Conservation (phyloP, 768 basidiomycete species). For the Pholiota microspora region DNA sequence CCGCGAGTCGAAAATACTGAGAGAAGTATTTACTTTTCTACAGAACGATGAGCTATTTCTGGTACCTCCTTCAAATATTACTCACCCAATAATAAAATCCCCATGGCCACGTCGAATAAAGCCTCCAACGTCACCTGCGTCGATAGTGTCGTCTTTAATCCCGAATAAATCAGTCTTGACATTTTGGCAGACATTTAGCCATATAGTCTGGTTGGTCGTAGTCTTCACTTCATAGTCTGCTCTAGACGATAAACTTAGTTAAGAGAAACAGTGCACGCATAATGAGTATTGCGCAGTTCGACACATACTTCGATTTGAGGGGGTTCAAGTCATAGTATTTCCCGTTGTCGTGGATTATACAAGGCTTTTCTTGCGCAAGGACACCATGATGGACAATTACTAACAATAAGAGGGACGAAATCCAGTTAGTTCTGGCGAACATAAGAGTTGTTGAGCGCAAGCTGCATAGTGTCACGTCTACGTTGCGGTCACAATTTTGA, state of each 20-base stretch:
- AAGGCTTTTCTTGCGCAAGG: constrained; percentile 51
- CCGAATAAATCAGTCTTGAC: constrained; percentile 60
- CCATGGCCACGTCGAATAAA: constrained; percentile 60
- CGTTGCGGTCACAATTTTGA: constrained; percentile 15
- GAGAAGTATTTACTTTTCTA: constrained; percentile 64
- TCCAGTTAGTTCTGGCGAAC: background rate
- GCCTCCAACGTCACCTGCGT: constrained; percentile 55
- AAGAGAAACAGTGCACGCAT: constrained; percentile 1
- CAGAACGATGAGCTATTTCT: too few relatives aligned
- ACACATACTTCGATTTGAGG: constrained; percentile 51
- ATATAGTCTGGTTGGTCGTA: constrained; percentile 41
- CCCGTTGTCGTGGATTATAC: constrained; percentile 53
- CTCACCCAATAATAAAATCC: constrained; percentile 74
- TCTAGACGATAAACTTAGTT: constrained; percentile 34
- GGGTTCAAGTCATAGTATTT: constrained; percentile 68
- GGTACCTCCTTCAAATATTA: constrained; percentile 8
- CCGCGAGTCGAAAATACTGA: constrained; percentile 49
- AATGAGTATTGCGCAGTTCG: constrained; percentile 2
- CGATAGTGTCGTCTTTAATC: constrained; percentile 45
- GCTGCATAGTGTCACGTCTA: constrained; percentile 4
- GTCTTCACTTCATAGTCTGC: constrained; percentile 62
- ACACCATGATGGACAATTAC: constrained; percentile 9
- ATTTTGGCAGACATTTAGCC: constrained; percentile 64
- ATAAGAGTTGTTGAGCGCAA: constrained; percentile 7
- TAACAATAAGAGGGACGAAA: constrained; percentile 11